Base-by-base conservation (phyloP, 306 rosid genomes). In the Castanea mollissima region DNA sequence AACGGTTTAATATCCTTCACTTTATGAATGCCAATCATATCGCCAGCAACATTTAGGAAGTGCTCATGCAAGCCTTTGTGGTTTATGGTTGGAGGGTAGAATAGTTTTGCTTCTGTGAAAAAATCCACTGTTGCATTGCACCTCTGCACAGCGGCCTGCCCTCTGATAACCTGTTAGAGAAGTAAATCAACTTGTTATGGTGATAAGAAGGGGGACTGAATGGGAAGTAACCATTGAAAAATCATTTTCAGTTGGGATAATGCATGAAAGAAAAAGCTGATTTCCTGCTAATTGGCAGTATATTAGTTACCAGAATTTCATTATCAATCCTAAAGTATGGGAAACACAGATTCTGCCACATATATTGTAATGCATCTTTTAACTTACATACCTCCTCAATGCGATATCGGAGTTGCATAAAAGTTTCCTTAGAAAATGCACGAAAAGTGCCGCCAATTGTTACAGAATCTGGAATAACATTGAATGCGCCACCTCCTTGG, bases 391-490 rank as follows among this genome's bases (percentile, higher is more conserved):
- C 99, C 96, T 93, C 80, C 80, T 88, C 81, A 80, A 95, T 89
- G 12, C 94, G 89, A 41, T 77, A 86, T 75, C 71, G 83, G 41
- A 93, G 89, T 71, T 85, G 89, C 63, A 68, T 3, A n/a, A 92
- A 75, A 78, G 85, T 88, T 71, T 89, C 79, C 78, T 65, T 80
- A 35, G 90, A 81, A 75, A 95, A 88, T 73, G 92, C 92, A 58
- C 94, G 89, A 85, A 95, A 91, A 54, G 98, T 93, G 82, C 98
- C 98, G 23, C 97, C 97, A 78, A 95, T 88, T 20, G 88, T 85
- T 73, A 95, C 97, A 74, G 90, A 93, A 78, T 95, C 98, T 46
- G 96, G 98, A 85, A 95, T 95, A 64, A 95, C 93, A 77, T 95
- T 95, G 83, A 93, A 89, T 23, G 98, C 97, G 55, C 86, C 93